Evolutionary conservation across 495 filamentous ascomycete species (phyloP).

Genomic region (Darksidea phi): DNA sequence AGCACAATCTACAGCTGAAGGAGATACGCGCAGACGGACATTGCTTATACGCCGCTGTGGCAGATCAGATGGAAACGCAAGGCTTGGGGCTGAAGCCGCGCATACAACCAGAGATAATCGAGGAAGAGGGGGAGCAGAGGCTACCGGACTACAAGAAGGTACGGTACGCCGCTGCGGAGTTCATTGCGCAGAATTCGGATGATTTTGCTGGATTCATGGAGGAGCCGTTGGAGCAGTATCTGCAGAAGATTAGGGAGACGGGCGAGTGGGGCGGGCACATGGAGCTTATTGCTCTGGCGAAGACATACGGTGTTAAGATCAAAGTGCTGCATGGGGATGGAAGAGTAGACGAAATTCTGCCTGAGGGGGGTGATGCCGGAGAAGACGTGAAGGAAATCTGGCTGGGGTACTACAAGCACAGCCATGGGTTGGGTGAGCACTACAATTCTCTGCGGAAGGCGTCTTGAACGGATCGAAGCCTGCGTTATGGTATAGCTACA

Average conservation of each 20-base stretch:
- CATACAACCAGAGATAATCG: slow-evolving; percentile 26
- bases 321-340: slow-evolving; percentile 82
- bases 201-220: slow-evolving; percentile 76
- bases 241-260: slow-evolving; percentile 75
- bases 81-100: slow-evolving; percentile 51
- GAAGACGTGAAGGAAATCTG: slow-evolving; percentile 63
- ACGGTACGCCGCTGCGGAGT: slow-evolving; percentile 58
- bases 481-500: background rate
- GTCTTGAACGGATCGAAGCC: slow-evolving; percentile 30
- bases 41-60: slow-evolving; percentile 91
- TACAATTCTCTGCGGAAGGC: slow-evolving; percentile 80
- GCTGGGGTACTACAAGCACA: slow-evolving; percentile 93
- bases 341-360: slow-evolving; percentile 69
- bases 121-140: slow-evolving; percentile 8
- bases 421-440: slow-evolving; percentile 91
- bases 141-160: slow-evolving; percentile 52
- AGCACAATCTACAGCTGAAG: slow-evolving; percentile 65
- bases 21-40: slow-evolving; percentile 88
- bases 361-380: slow-evolving; percentile 43
- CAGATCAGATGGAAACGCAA: slow-evolving; percentile 66
- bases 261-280: slow-evolving; percentile 97
- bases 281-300: slow-evolving; percentile 81
- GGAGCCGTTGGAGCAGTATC: slow-evolving; percentile 72
- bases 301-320: slow-evolving; percentile 77
- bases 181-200: slow-evolving; percentile 57